These are phyloP conservation scores for Pseudogymnoascus sp. DNA, from an alignment of 2,329 filamentous ascomycete genomes.

Conservation along the genomic window DNA sequence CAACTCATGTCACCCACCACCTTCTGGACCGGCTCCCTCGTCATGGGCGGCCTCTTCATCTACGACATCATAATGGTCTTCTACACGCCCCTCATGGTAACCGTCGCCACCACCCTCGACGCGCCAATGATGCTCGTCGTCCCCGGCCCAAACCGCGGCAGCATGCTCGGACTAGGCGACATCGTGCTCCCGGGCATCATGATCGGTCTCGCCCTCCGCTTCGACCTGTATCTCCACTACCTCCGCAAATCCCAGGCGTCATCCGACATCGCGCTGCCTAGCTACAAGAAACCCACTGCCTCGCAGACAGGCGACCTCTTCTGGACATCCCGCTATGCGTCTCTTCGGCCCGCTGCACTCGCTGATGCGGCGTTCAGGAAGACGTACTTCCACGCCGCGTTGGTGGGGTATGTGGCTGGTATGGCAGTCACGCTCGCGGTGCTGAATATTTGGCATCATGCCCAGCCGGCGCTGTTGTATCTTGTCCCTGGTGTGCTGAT, in stretches of 20 bases:
- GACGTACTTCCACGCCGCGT: constrained; percentile 71
- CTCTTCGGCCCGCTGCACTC: constrained; percentile 23
- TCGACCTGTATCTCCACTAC: constrained; percentile 82
- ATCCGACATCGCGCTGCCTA: constrained; percentile 32
- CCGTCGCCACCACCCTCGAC: constrained; percentile 80
- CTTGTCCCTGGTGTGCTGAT: constrained; percentile 78
- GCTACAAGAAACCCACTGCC: constrained; percentile 53
- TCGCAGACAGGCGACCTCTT: constrained; percentile 70
- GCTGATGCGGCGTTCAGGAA: constrained; percentile 54
- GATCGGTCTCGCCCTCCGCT: constrained; percentile 79
- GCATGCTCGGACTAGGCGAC: constrained; percentile 90
- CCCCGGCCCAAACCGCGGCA: constrained; percentile 50
- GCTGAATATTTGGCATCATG: constrained; percentile 69
- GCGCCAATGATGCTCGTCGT: constrained; percentile 90
- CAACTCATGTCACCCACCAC: constrained; percentile 83
- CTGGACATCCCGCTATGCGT: constrained; percentile 47
- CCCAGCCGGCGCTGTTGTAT: constrained; percentile 85
- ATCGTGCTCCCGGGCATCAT: constrained; percentile 88
- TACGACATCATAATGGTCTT: constrained; percentile 95
- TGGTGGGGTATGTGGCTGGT: constrained; percentile 68
- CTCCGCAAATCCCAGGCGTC: constrained; percentile 36
- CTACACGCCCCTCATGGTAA: constrained; percentile 75
- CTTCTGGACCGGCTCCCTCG: constrained; percentile 69
- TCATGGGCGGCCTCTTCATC: constrained; percentile 74
- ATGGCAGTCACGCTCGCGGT: constrained; percentile 69